A percentile compares a stretch with the other conserved stretches of the same genome.
Conservation (phyloP, 2,329 filamentous ascomycete species). For the Septoria linicola region DNA sequence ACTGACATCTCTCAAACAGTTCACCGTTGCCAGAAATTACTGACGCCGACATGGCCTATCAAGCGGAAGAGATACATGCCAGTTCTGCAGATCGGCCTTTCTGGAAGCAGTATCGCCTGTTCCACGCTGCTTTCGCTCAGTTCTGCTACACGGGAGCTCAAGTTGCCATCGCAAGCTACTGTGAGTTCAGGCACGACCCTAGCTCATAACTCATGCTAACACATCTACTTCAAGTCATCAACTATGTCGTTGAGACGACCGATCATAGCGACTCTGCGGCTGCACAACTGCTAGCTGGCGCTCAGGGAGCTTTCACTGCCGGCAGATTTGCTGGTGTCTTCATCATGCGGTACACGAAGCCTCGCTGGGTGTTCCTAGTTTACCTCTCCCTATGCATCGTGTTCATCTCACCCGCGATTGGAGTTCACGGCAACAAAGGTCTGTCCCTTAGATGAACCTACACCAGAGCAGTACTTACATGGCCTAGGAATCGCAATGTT, state of each 20-base stretch:
- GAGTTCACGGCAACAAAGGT: slow-evolving; percentile 45
- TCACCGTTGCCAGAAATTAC: slow-evolving; percentile 57
- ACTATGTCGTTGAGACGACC: slow-evolving; percentile 56
- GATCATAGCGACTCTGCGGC: slow-evolving; percentile 48
- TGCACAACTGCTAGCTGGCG: slow-evolving; percentile 70
- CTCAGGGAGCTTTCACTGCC: slow-evolving; percentile 69
- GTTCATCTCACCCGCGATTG: slow-evolving; percentile 55
- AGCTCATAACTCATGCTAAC: too few species aligned
- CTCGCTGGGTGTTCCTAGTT: slow-evolving; percentile 68
- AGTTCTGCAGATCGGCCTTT: slow-evolving; percentile 50
- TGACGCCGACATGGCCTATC: slow-evolving; percentile 61
- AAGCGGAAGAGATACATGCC: slow-evolving; percentile 39
- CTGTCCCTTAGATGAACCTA: background rate
- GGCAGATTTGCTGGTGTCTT: slow-evolving; percentile 68
- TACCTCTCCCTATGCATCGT: slow-evolving; percentile 63
- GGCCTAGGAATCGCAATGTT: slow-evolving; percentile 58
- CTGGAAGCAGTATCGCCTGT: slow-evolving; percentile 65
- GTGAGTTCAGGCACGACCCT: slow-evolving; percentile 37
- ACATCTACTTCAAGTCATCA: slow-evolving; percentile 55
- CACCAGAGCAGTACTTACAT: background rate
- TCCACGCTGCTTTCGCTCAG: slow-evolving; percentile 72
- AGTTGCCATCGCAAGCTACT: slow-evolving; percentile 57
- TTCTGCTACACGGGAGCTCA: slow-evolving; percentile 82
- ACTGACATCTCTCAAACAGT: slow-evolving; percentile 13
- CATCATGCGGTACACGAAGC: slow-evolving; percentile 65